Base-by-base conservation (phyloP, 257 asterid species). In the Striga asiatica region DNA sequence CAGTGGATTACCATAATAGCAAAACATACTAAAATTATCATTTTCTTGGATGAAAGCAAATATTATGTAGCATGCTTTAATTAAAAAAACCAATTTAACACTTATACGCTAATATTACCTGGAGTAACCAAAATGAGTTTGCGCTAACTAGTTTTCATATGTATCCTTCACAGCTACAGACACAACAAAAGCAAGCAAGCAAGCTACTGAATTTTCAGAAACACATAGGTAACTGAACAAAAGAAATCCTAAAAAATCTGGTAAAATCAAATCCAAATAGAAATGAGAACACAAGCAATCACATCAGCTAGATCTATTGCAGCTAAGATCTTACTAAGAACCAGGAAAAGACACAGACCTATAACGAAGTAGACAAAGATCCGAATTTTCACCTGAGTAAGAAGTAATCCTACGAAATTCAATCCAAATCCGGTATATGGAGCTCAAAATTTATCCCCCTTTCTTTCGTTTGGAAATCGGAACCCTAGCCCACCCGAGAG, bases 401-500 rank as follows among this genome's bases (percentile, higher is more conserved):
- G 47, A 43, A 6, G 19, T n/a, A 38, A 28, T 5, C 12, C 31
- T 55, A 25, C 22, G 50, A 24, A 58, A 35, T 38, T 20, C 10
- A 58, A 18, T 2, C 47, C 4, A 34, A 65, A 18, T 11, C 25
- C 41, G 13, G 59, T 4, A 39, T 23, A 34, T 17, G 5, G 54
- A 56, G 23, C 45, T 46, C 20, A 34, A 17, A 20, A 37, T 10
- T 38, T 0, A 16, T 16, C 58, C 54, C 50, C 23, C 28, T 38
- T 35, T 17, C 22, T 55, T 21, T 66, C 51, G 60, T 62, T 69
- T 10, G 69, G 50, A 54, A 59, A 61, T 47, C 47, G 56, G 38
- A 76, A 66, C 74, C 76, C 74, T 56, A 69, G 47, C 54, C 37
- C 27, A 55, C 35, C 28, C 12, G 42, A 39, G 24, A 13, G 70